Percentiles rank a stretch among this genome's conserved stretches.
Evolutionary conservation across 1,284 basidiomycete genomes (phyloP).

Genomic region (Malassezia cuniculi): DNA sequence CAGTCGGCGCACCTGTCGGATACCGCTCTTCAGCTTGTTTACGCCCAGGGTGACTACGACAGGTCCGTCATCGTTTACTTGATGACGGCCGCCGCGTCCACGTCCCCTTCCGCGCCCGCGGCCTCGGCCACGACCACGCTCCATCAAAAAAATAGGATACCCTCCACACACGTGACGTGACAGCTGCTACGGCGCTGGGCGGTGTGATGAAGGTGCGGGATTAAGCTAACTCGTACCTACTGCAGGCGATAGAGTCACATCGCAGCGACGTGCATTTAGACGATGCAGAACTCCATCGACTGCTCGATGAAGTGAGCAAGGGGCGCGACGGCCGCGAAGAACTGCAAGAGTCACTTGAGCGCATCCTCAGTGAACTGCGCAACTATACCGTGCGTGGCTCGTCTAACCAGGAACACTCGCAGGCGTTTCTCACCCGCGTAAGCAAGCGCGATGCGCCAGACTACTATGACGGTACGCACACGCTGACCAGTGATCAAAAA

Average conservation of each 20-base stretch:
- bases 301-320: slow-evolving; percentile 35
- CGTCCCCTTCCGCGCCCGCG: background rate
- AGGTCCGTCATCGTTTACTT: too few species aligned
- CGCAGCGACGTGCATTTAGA: slow-evolving; percentile 27
- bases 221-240: slow-evolving; percentile 22
- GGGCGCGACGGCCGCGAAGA: slow-evolving; percentile 40
- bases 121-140: background rate
- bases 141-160: background rate
- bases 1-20: slow-evolving; percentile 10
- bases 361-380: slow-evolving; percentile 39
- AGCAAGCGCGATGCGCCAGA: slow-evolving; percentile 43
- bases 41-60: slow-evolving; percentile 1
- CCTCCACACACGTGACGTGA: background rate
- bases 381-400: slow-evolving; percentile 27
- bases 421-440: slow-evolving; percentile 38
- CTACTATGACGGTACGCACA: slow-evolving; percentile 33
- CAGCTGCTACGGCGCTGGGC: background rate
- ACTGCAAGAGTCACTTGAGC: slow-evolving; percentile 40
- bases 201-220: slow-evolving; percentile 9
- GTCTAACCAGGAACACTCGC: slow-evolving; percentile 29
- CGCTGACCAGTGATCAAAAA: slow-evolving; percentile 23
- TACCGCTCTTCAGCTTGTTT: slow-evolving; percentile 10
- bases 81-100: background rate
- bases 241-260: slow-evolving; percentile 41
- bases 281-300: slow-evolving; percentile 31